phyloP scores from a whole-genome alignment of 2,329 filamentous ascomycete species.

The Sphaerulina musiva region DNA sequence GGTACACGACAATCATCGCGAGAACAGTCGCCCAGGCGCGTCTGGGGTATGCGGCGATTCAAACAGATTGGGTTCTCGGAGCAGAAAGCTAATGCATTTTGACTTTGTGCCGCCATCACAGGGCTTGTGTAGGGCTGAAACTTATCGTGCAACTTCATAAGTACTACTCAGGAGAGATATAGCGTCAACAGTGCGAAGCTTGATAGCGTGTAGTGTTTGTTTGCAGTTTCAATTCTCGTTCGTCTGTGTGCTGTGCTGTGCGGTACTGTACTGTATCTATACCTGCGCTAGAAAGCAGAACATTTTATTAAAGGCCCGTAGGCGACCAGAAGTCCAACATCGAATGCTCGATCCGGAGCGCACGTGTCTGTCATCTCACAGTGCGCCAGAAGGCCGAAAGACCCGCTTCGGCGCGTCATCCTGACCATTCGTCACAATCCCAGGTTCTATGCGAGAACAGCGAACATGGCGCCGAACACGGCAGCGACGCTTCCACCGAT shows the following conservation, averaged over 20 bases:
- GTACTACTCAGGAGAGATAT: not conserved
- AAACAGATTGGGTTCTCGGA: no score
- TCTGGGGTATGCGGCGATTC: no score
- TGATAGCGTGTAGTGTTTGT: not conserved
- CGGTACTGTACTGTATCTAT: not conserved
- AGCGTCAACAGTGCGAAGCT: not conserved
- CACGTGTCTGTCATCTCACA: not conserved
- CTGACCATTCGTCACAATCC: not conserved
- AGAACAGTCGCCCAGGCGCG: no score
- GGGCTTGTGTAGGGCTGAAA: not conserved
- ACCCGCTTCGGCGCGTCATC: not conserved
- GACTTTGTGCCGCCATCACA: not conserved
- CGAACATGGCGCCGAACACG: constrained; percentile 15
- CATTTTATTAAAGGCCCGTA: not conserved
- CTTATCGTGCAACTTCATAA: not conserved
- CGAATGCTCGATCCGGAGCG: not conserved
- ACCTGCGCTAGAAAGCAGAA: not conserved
- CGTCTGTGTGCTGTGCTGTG: not conserved
- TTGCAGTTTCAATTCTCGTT: not conserved
- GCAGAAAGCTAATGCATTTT: not conserved
- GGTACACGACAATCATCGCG: no score
- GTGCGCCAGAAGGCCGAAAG: not conserved
- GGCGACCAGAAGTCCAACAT: not conserved
- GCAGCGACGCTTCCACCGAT: constrained; percentile 14
- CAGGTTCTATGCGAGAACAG: constrained; percentile 18